These are phyloP conservation scores for Vitis hybrid DNA, from an alignment of 177 flowering plant species.

Conservation along the genomic window DNA sequence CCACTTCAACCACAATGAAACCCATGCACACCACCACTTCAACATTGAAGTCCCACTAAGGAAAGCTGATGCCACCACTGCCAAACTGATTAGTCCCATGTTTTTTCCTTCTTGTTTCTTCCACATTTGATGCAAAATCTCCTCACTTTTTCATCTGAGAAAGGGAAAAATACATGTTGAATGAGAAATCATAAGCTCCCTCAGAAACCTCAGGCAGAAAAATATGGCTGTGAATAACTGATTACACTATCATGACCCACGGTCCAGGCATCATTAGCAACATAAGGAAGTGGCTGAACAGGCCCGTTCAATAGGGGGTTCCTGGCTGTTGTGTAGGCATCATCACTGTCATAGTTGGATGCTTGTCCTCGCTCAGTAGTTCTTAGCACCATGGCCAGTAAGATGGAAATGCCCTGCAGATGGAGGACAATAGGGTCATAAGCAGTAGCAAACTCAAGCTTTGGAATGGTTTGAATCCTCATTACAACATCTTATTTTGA, in stretches of 20 bases:
- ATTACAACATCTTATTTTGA: background rate
- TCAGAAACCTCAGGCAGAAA: background rate
- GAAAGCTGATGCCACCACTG: too few relatives aligned
- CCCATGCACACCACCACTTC: too few relatives aligned
- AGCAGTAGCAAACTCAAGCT: background rate
- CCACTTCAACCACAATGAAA: too few relatives aligned
- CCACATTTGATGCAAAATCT: too few relatives aligned
- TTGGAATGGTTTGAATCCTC: background rate
- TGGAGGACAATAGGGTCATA: background rate
- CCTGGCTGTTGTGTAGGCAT: slow-evolving; percentile 14
- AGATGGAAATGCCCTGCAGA: slow-evolving; percentile 26
- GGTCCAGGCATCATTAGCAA: slow-evolving; percentile 14
- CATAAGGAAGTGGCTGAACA: slow-evolving; percentile 14
- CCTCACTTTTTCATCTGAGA: too few relatives aligned
- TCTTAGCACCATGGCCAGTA: slow-evolving; percentile 25
- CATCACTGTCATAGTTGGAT: slow-evolving; percentile 21
- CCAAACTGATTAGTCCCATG: too few relatives aligned
- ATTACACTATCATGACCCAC: background rate
- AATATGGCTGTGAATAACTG: too few relatives aligned
- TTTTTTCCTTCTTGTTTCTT: too few relatives aligned
- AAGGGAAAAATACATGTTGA: too few relatives aligned
- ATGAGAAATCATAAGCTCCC: background rate
- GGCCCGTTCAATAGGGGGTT: slow-evolving; percentile 16
- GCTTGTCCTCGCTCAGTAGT: slow-evolving; percentile 8
- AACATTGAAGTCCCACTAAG: too few relatives aligned